Conservation (phyloP, 2,329 filamentous ascomycete genomes). For the Furcasterigmium sp. region DNA sequence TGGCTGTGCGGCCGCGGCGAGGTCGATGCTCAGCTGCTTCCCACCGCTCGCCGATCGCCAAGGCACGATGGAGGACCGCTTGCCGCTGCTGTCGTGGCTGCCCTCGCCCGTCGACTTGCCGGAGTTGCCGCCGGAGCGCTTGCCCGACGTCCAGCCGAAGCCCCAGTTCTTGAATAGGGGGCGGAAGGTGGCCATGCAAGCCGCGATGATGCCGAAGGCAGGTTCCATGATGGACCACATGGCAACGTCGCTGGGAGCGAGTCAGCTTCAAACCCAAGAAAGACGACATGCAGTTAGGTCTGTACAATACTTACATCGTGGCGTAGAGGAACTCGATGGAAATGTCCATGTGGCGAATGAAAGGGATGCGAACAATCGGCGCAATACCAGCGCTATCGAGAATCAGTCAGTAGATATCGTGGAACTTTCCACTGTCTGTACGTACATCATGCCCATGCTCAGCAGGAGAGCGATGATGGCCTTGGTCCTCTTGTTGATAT, state of each 20-base stretch:
- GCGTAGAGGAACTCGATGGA: constrained; percentile 22
- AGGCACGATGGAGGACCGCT: neutral
- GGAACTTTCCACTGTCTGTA: neutral
- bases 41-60: neutral
- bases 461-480: constrained; percentile 39
- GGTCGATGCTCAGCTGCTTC: neutral
- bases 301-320: constrained; percentile 20
- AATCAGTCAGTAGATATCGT: neutral
- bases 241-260: constrained; percentile 21
- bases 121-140: constrained; percentile 5
- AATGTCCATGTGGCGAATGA: constrained; percentile 20
- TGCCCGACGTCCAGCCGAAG: constrained; percentile 13
- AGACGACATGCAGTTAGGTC: neutral
- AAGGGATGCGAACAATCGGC: constrained; percentile 30
- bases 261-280: neutral
- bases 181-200: constrained; percentile 21
- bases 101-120: neutral
- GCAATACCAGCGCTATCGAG: constrained; percentile 28
- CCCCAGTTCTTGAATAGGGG: constrained; percentile 23
- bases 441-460: constrained; percentile 44
- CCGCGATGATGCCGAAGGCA: constrained; percentile 25
- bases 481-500: constrained; percentile 42
- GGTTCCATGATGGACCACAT: constrained; percentile 26
- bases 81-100: neutral
- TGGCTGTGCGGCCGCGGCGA: neutral